Evolutionary conservation across 331 rosid genomes (phyloP).

Genomic region (Prunus yedoensis): DNA sequence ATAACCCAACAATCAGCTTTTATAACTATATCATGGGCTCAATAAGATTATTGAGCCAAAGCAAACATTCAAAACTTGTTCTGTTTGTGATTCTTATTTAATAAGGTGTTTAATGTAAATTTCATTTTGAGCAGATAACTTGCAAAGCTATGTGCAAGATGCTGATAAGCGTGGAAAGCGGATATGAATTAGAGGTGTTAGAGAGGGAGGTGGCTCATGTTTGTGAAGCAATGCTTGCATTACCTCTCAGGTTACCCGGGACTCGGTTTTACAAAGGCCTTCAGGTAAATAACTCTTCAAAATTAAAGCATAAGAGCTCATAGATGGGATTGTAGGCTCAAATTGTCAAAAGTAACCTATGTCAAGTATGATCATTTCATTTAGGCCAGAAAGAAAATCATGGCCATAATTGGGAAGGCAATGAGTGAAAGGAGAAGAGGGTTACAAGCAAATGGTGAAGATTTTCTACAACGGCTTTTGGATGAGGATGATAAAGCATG

Average conservation of each 20-base stretch:
- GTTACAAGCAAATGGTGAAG: constrained; percentile 26
- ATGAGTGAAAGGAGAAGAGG: constrained; percentile 56
- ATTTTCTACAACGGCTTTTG: constrained; percentile 61
- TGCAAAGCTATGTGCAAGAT: constrained; percentile 85
- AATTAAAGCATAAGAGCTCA: no score
- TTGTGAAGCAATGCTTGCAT: constrained; percentile 77
- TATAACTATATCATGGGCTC: neutral
- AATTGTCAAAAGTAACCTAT: neutral
- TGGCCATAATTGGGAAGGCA: constrained; percentile 48
- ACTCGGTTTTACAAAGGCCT: constrained; percentile 77
- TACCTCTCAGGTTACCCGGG: constrained; percentile 63
- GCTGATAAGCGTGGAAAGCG: constrained; percentile 59
- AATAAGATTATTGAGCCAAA: neutral
- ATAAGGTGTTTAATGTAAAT: neutral
- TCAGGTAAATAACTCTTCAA: constrained; percentile 41
- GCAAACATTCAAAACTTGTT: neutral
- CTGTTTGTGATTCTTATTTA: neutral
- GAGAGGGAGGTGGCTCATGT: constrained; percentile 48
- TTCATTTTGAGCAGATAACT: constrained; percentile 48
- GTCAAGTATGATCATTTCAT: neutral
- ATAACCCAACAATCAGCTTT: no score
- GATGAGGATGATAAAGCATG: constrained; percentile 27
- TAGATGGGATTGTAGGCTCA: neutral
- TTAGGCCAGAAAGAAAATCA: constrained; percentile 70
- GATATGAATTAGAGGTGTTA: constrained; percentile 41